Evolutionary conservation across 192 early-diverging fungal genomes (phyloP).

Genomic region (Paraglomus brasilianum): DNA sequence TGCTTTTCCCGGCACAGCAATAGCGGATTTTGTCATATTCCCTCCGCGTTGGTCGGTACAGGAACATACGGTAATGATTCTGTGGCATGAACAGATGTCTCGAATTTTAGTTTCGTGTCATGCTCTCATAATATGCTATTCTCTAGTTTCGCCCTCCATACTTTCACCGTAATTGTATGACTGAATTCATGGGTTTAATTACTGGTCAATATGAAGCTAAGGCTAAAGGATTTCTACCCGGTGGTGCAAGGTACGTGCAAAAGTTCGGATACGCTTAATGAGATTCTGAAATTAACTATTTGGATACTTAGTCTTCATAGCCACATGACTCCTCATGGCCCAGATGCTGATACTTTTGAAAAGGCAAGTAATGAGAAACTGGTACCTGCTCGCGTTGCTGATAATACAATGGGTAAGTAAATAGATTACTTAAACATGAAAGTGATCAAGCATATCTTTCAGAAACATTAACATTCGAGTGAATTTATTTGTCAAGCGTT

Average conservation of each 20-base stretch:
- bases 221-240: constrained; percentile 85
- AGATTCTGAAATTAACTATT: too few species aligned
- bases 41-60: constrained; percentile 93
- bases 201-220: constrained; percentile 93
- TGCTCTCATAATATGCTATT: neutral
- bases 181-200: constrained; percentile 98
- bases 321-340: constrained; percentile 91
- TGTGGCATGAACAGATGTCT: neutral
- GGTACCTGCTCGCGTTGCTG: constrained; percentile 76
- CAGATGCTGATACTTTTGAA: constrained; percentile 77
- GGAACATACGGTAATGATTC: constrained; percentile 73
- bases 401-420: constrained; percentile 49
- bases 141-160: constrained; percentile 84
- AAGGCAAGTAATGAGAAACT: constrained; percentile 71
- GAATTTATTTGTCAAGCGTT: constrained; percentile 64
- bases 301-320: constrained; percentile 54
- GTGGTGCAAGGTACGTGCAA: constrained; percentile 67
- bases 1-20: constrained; percentile 76
- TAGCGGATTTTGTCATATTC: constrained; percentile 96
- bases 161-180: constrained; percentile 97
- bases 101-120: neutral
- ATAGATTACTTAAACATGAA: neutral
- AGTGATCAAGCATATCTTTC: neutral
- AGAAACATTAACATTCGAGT: neutral
- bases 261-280: neutral